phyloP scores from a whole-genome alignment of 306 rosid species.

The Abrus pulchellus region DNA sequence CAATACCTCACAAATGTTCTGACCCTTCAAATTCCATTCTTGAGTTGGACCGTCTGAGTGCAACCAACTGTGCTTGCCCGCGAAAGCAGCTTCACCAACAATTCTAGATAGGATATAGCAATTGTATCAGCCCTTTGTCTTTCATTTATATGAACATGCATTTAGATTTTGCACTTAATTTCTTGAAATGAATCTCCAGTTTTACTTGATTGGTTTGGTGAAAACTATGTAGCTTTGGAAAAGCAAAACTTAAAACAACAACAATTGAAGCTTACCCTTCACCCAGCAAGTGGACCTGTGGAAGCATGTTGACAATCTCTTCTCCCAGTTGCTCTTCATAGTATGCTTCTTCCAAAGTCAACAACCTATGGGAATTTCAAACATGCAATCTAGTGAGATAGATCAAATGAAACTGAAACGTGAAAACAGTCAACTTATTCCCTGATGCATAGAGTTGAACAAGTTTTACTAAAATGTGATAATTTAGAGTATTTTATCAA shows the following conservation, averaged over 20 bases:
- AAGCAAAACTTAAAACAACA: neutral
- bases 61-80: constrained; percentile 76
- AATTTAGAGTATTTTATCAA: neutral
- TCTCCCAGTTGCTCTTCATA: constrained; percentile 65
- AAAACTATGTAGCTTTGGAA: constrained; percentile 11
- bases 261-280: constrained; percentile 71
- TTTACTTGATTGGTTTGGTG: neutral
- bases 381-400: constrained; percentile 48
- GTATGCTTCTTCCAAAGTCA: constrained; percentile 77
- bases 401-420: constrained; percentile 16
- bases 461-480: neutral
- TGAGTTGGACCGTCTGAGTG: constrained; percentile 59
- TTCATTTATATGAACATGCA: neutral
- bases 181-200: constrained; percentile 9
- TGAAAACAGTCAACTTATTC: neutral
- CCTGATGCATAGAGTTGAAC: too few relatives aligned
- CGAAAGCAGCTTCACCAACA: constrained; percentile 82
- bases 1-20: constrained; percentile 55
- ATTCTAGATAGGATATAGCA: constrained; percentile 55
- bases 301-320: constrained; percentile 60
- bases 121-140: constrained; percentile 37
- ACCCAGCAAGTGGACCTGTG: constrained; percentile 71
- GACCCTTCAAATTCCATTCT: constrained; percentile 52
- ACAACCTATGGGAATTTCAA: constrained; percentile 68
- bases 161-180: neutral